phyloP scores from a whole-genome alignment of 768 basidiomycete species.

The Leccinum ochraceum region DNA sequence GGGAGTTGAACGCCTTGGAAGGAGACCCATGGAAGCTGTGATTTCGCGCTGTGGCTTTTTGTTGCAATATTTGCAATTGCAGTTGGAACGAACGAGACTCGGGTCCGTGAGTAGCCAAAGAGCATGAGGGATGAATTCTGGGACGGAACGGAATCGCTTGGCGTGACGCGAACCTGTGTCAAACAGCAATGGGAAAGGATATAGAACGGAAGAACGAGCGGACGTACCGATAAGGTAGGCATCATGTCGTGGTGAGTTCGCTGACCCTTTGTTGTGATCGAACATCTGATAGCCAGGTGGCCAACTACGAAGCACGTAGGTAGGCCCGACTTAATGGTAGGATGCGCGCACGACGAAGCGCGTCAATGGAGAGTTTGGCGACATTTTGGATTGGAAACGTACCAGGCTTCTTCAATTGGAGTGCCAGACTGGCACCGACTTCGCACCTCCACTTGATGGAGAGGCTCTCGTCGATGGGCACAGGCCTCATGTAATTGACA shows the following conservation, averaged over 20 bases:
- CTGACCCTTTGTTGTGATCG: slow-evolving; percentile 72
- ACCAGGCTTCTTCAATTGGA: slow-evolving; percentile 52
- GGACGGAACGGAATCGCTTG: slow-evolving; percentile 72
- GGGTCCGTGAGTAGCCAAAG: slow-evolving; percentile 70
- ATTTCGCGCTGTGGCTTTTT: slow-evolving; percentile 71
- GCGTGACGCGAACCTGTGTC: slow-evolving; percentile 42
- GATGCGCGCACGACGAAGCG: background rate
- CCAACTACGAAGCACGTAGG: slow-evolving; percentile 63
- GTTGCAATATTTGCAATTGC: slow-evolving; percentile 77
- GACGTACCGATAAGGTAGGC: slow-evolving; percentile 72
- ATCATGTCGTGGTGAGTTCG: slow-evolving; percentile 61
- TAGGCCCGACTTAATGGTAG: slow-evolving; percentile 35
- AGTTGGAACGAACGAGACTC: slow-evolving; percentile 47
- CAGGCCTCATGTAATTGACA: slow-evolving; percentile 69
- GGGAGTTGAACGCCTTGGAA: slow-evolving; percentile 36
- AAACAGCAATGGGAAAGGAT: background rate
- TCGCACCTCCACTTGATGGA: slow-evolving; percentile 58
- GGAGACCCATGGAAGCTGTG: slow-evolving; percentile 57
- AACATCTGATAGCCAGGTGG: slow-evolving; percentile 70
- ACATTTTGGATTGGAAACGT: slow-evolving; percentile 16
- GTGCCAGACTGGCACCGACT: slow-evolving; percentile 44
- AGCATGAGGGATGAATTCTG: slow-evolving; percentile 84
- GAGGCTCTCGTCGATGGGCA: slow-evolving; percentile 51
- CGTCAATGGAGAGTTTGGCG: background rate
- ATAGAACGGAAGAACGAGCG: background rate